These are phyloP conservation scores for Penicillium canariense DNA, from an alignment of 495 filamentous ascomycete species.

Conservation along the genomic window DNA sequence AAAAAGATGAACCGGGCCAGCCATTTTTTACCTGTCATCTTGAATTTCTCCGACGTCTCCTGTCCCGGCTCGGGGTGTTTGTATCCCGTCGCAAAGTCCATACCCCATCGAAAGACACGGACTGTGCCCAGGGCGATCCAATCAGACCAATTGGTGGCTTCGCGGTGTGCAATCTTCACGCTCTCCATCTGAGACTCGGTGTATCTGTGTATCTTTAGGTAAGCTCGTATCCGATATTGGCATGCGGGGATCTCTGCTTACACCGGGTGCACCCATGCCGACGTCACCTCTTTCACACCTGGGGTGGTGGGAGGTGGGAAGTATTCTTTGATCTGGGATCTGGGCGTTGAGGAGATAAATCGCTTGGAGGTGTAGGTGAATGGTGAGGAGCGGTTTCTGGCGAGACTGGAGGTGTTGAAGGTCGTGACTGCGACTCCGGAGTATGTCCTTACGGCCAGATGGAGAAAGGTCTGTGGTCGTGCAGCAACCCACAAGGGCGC, in stretches of 20 bases:
- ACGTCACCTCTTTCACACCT: slow-evolving; percentile 36
- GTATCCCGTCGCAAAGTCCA: slow-evolving; percentile 71
- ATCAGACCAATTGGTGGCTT: slow-evolving; percentile 66
- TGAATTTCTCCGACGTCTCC: slow-evolving; percentile 42
- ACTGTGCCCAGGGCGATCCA: slow-evolving; percentile 61
- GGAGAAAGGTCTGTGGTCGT: slow-evolving; percentile 27
- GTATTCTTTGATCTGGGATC: slow-evolving; percentile 37
- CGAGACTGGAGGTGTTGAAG: slow-evolving; percentile 13
- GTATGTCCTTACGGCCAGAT: slow-evolving; percentile 28
- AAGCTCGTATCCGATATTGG: not conserved
- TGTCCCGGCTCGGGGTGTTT: slow-evolving; percentile 56
- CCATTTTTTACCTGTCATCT: slow-evolving; percentile 73
- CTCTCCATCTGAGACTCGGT: slow-evolving; percentile 60
- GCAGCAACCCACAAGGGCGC: slow-evolving; percentile 34
- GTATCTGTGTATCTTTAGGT: slow-evolving; percentile 31
- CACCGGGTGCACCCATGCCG: slow-evolving; percentile 46
- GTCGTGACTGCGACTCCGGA: slow-evolving; percentile 21
- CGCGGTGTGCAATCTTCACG: slow-evolving; percentile 65
- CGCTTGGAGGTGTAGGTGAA: slow-evolving; percentile 25
- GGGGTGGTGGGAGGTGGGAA: slow-evolving; percentile 38
- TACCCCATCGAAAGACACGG: slow-evolving; percentile 61
- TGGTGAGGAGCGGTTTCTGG: slow-evolving; percentile 11
- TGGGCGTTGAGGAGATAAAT: slow-evolving; percentile 38
- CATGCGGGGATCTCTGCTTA: slow-evolving; percentile 22
- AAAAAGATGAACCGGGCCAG: slow-evolving; percentile 92